These are phyloP conservation scores for Xylaria grammica DNA, from an alignment of 495 filamentous ascomycete species.

Conservation along the genomic window DNA sequence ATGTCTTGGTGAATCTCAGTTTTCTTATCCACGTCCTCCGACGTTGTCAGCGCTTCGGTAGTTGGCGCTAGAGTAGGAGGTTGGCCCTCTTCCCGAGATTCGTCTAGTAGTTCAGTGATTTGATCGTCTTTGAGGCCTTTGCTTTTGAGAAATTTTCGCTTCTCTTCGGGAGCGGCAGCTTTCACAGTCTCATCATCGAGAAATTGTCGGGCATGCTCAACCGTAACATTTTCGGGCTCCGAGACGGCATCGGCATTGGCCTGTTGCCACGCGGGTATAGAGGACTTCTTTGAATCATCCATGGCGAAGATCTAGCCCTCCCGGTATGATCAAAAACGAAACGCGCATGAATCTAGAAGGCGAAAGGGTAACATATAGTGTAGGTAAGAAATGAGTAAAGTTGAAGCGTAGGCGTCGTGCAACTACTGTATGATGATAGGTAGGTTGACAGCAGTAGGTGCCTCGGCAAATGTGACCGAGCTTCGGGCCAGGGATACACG, in stretches of 20 bases:
- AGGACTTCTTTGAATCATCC: constrained; percentile 25
- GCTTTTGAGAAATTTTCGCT: constrained; percentile 75
- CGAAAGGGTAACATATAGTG: background rate
- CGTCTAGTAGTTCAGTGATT: constrained; percentile 68
- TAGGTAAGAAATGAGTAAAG: background rate
- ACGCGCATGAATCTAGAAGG: no score
- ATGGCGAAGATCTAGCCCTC: constrained; percentile 6
- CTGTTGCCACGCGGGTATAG: constrained; percentile 33
- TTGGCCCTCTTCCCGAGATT: constrained; percentile 36
- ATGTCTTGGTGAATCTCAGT: constrained; percentile 7
- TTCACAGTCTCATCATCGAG: constrained; percentile 80
- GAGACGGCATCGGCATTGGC: constrained; percentile 26
- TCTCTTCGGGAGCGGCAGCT: constrained; percentile 70
- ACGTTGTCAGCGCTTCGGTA: constrained; percentile 27
- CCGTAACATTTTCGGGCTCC: constrained; percentile 45
- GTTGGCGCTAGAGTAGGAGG: constrained; percentile 30
- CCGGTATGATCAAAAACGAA: background rate
- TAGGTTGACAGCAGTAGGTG: background rate
- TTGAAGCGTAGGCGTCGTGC: background rate
- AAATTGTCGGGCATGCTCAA: constrained; percentile 78
- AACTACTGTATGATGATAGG: background rate
- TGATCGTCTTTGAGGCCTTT: constrained; percentile 76
- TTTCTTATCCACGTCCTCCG: constrained; percentile 22
- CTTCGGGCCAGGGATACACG: no score
- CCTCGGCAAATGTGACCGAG: constrained; percentile 22